Base-by-base conservation (phyloP, 768 basidiomycete genomes). In the Leccinum barrowsii region DNA sequence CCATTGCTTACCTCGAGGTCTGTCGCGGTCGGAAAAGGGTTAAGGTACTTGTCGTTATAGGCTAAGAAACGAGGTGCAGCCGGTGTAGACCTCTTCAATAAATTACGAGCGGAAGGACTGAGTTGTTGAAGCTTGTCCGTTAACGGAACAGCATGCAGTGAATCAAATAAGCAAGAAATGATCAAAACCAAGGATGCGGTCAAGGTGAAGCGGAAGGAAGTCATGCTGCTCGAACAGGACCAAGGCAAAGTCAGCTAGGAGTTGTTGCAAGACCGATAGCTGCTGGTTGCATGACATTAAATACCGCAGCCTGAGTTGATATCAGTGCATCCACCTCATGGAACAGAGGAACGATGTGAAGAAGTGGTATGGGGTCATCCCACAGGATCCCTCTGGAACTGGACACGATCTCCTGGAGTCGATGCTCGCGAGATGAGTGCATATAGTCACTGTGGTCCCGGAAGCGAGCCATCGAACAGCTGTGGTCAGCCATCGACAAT, bases 11-110 rank as follows among this genome's bases (percentile, higher is more conserved):
- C 84, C 57, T 71, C 57, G 56, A 87, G 73, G 1, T 74, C 65
- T 26, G 82, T 73, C 5, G 75, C 69, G 2, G 73, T 66, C 2
- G 86, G 85, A 0, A 69, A 66, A 1, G 80, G 80, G 54, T 70
- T 73, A 12, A 80, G 75, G 56, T 68, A 83, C 19, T 57, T 55
- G 54, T 80, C 78, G 47, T 74, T 73, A 64, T 79, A 79, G 13
- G 72, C 67, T 24, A 78, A 44, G 46, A 76, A 86, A 61, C 80
- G 75, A 24, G 86, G 85, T 1, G 83, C 74, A 21, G 77, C 75
- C 0, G 79, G 76, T 1, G 61, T 66, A 2, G 68, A 26, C 26
- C 57, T 59, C 61, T 59, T 66, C 7, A 70, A 40, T 7, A 71
- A 13, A 34, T 61, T 57, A 47, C 63, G 70, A 24, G 71, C 67